These are phyloP conservation scores for Punica granatum DNA, from an alignment of 345 rosid species.

Conservation along the genomic window DNA sequence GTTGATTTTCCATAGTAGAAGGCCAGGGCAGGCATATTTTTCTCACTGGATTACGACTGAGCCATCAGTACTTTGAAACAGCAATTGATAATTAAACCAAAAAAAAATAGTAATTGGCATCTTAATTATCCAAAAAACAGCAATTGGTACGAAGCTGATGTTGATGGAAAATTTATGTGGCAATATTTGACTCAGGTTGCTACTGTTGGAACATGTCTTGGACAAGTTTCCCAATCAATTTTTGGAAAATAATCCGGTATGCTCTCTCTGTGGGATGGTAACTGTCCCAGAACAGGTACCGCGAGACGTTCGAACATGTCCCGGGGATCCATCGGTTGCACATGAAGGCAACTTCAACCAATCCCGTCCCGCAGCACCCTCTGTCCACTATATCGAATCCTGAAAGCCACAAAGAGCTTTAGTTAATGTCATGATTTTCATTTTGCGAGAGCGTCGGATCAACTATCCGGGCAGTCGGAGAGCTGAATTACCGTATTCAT, in stretches of 20 bases:
- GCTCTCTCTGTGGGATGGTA: conserved; percentile 34
- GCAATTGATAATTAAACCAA: too few relatives aligned
- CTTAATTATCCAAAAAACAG: too few relatives aligned
- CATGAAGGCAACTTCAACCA: conserved; percentile 16
- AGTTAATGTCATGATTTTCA: too few relatives aligned
- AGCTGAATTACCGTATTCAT: background rate
- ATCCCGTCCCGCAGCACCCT: conserved; percentile 44
- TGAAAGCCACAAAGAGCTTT: background rate
- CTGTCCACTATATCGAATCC: conserved; percentile 29
- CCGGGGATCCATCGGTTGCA: conserved; percentile 15
- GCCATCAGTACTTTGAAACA: too few relatives aligned
- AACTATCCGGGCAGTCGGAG: too few relatives aligned
- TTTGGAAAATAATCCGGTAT: conserved; percentile 13
- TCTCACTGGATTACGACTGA: too few relatives aligned
- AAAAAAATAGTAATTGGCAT: too few relatives aligned
- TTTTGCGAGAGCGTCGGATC: too few relatives aligned
- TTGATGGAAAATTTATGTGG: background rate
- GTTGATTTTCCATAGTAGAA: too few relatives aligned
- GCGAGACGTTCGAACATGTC: conserved; percentile 19
- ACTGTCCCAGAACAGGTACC: conserved; percentile 38
- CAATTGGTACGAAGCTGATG: too few relatives aligned
- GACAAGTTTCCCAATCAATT: background rate
- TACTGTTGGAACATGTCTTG: background rate
- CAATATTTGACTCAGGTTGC: background rate
- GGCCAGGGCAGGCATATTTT: too few relatives aligned